These are phyloP conservation scores for Dimargaris cristalligena DNA, from an alignment of 192 early-diverging fungal species.

Conservation along the genomic window DNA sequence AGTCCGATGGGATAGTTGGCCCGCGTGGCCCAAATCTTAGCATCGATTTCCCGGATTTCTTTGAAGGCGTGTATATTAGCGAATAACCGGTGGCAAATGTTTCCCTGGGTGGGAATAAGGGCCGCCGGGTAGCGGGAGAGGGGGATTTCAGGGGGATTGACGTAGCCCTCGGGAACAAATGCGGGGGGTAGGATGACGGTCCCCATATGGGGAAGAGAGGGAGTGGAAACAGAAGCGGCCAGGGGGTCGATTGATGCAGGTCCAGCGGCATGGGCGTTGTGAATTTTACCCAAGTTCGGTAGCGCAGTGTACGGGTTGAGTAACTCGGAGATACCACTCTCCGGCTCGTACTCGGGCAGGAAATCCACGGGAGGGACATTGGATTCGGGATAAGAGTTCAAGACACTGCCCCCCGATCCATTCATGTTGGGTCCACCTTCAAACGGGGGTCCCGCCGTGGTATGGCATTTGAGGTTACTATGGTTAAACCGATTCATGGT, in stretches of 20 bases:
- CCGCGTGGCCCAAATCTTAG: slow-evolving; percentile 38
- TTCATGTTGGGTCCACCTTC: too few species aligned
- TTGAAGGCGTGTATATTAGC: slow-evolving; percentile 31
- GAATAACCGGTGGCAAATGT: slow-evolving; percentile 12
- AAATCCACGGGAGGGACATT: slow-evolving; percentile 12
- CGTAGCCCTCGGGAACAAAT: not conserved
- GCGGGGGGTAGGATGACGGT: slow-evolving; percentile 1
- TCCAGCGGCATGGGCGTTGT: too few species aligned
- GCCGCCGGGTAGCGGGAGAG: slow-evolving; percentile 20
- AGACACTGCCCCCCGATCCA: too few species aligned
- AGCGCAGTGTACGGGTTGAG: not conserved
- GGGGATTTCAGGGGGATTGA: slow-evolving; percentile 14
- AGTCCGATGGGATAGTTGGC: slow-evolving; percentile 26
- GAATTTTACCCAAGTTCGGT: not conserved
- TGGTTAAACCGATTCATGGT: too few species aligned
- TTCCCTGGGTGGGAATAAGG: slow-evolving; percentile 8
- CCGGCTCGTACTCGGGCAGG: slow-evolving; percentile 32
- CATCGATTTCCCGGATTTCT: slow-evolving; percentile 37
- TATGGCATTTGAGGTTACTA: too few species aligned
- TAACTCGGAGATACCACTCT: slow-evolving; percentile 26
- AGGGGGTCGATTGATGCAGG: too few species aligned
- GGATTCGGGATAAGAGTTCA: too few species aligned
- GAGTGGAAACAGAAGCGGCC: too few species aligned
- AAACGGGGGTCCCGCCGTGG: too few species aligned
- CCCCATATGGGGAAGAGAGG: too few species aligned